A percentile compares a stretch with the other conserved stretches of the same genome.
Conservation (phyloP, 805 yeast genomes). For the Maudiozyma serrabonitensis region DNA sequence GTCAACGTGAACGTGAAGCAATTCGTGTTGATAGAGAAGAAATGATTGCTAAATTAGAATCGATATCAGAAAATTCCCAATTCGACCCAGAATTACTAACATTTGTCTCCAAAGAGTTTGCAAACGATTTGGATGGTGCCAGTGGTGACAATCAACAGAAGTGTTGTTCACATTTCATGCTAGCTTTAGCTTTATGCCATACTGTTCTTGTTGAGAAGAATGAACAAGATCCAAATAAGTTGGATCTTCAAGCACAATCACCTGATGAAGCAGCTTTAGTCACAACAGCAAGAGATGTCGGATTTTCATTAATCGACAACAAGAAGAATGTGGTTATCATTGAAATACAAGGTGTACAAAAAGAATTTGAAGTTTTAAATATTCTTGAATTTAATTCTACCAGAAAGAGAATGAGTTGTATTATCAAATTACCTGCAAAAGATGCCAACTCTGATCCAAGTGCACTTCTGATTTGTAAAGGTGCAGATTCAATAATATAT, state of each 20-base stretch:
- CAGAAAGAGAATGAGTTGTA: constrained; percentile 81
- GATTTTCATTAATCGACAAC: constrained; percentile 54
- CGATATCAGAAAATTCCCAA: constrained; percentile 32
- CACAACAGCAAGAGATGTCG: constrained; percentile 71
- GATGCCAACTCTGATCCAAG: constrained; percentile 39
- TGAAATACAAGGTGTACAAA: constrained; percentile 58
- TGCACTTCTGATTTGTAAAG: constrained; percentile 67
- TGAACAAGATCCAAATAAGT: constrained; percentile 46
- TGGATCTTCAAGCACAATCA: constrained; percentile 63
- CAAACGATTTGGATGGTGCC: constrained; percentile 46
- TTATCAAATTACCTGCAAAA: constrained; percentile 53
- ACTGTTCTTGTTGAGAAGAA: constrained; percentile 65
- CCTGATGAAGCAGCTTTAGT: constrained; percentile 88
- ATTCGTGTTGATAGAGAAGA: constrained; percentile 47
- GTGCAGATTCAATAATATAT: constrained; percentile 77
- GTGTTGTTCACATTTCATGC: constrained; percentile 64
- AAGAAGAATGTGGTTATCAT: constrained; percentile 60
- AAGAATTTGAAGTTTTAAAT: constrained; percentile 64
- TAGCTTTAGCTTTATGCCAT: constrained; percentile 69
- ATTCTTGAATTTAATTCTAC: constrained; percentile 73
- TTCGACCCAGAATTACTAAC: constrained; percentile 54
- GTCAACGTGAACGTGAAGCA: constrained; percentile 38
- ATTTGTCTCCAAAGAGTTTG: constrained; percentile 58
- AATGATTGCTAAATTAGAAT: constrained; percentile 43
- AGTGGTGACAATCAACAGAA: constrained; percentile 39